Percentiles rank a stretch among this genome's conserved stretches.
These are phyloP conservation scores for Skeletonema marinoi DNA, from an alignment of 108 stramenopile species.

Conservation along the genomic window DNA sequence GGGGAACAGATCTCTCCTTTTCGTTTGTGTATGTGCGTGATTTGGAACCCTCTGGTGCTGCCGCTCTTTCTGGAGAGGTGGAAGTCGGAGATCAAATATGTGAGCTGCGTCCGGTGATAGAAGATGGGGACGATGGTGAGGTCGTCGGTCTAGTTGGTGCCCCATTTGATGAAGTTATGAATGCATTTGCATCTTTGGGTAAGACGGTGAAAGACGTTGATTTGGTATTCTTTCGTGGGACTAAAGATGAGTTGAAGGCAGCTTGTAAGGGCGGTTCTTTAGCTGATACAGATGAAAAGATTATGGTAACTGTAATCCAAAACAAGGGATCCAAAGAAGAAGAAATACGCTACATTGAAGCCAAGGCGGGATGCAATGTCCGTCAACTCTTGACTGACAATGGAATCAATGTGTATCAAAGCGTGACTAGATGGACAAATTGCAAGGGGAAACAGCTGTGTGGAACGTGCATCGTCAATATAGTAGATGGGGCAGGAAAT, in stretches of 20 bases:
- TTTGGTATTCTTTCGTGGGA: constrained; percentile 89
- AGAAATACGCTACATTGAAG: constrained; percentile 31
- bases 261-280: constrained; percentile 41
- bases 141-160: constrained; percentile 72
- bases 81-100: constrained; percentile 83
- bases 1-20: constrained; percentile 93
- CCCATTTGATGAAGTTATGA: constrained; percentile 89
- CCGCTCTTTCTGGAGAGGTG: constrained; percentile 66
- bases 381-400: constrained; percentile 86
- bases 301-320: constrained; percentile 84
- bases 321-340: constrained; percentile 73
- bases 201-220: constrained; percentile 70
- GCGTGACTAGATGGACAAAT: constrained; percentile 92
- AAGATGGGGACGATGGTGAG: constrained; percentile 20
- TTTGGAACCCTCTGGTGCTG: constrained; percentile 82
- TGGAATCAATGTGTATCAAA: constrained; percentile 94
- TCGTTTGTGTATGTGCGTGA: constrained; percentile 91
- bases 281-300: constrained; percentile 21
- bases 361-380: constrained; percentile 77
- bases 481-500: constrained; percentile 64
- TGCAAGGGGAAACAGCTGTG: constrained; percentile 97
- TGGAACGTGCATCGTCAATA: constrained; percentile 94
- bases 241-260: constrained; percentile 84
- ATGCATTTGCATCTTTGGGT: constrained; percentile 72
- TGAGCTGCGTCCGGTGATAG: constrained; percentile 62